Evolutionary conservation across 2,329 filamentous ascomycete species (phyloP).

Genomic region (Hymenoscyphus infarciens): DNA sequence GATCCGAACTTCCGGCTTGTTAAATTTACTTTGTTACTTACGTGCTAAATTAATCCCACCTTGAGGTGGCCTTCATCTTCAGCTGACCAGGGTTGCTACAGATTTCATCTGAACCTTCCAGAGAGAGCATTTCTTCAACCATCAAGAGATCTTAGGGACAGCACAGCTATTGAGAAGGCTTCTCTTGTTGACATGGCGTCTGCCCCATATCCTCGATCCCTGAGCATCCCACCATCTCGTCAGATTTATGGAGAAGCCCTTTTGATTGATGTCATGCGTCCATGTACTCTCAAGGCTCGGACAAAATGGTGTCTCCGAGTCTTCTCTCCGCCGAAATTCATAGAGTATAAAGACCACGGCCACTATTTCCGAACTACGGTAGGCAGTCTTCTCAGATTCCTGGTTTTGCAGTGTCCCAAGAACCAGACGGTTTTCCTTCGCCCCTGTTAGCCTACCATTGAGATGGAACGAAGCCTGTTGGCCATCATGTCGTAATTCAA

Average conservation of each 20-base stretch:
- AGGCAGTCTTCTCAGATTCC: not conserved
- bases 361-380: not conserved
- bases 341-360: not conserved
- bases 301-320: not conserved
- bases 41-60: not conserved
- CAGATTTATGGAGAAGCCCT: not conserved
- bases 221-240: not conserved
- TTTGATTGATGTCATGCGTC: constrained; percentile 1
- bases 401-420: not conserved
- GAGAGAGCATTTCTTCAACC: too few relatives aligned
- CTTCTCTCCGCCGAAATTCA: not conserved
- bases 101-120: too few relatives aligned
- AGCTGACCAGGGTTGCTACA: too few relatives aligned
- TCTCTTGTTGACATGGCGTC: not conserved
- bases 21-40: too few relatives aligned
- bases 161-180: not conserved
- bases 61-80: too few relatives aligned
- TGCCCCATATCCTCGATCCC: not conserved
- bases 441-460: not conserved
- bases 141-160: too few relatives aligned
- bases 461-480: not conserved
- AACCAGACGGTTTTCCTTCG: not conserved
- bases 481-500: not conserved
- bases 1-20: constrained; percentile 1
- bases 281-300: not conserved